phyloP scores from a whole-genome alignment of 2,329 filamentous ascomycete genomes.

The Thelonectria blattea region DNA sequence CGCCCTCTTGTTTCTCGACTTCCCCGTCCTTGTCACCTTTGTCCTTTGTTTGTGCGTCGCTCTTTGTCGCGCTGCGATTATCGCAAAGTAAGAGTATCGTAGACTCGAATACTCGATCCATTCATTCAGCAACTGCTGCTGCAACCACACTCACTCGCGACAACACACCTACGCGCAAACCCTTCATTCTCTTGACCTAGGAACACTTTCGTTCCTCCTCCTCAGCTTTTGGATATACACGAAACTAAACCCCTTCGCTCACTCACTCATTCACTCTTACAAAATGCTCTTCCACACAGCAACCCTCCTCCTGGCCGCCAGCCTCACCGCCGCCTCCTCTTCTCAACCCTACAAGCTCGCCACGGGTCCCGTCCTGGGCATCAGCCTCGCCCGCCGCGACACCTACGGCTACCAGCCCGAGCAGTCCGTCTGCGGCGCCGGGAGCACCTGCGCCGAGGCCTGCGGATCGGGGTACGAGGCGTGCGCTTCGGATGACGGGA shows the following conservation, averaged over 20 bases:
- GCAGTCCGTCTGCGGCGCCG: constrained; percentile 54
- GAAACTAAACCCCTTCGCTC: not conserved
- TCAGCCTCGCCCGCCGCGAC: constrained; percentile 53
- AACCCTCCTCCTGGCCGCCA: constrained; percentile 45
- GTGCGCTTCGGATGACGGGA: constrained; percentile 55
- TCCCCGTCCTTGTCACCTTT: not conserved
- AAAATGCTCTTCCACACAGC: constrained; percentile 46
- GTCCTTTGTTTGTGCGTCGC: constrained; percentile 10
- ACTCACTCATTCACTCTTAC: constrained; percentile 10
- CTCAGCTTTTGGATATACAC: no score
- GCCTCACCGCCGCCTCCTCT: constrained; percentile 38
- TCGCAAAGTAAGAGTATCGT: constrained; percentile 29
- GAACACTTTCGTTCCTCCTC: no score
- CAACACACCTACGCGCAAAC: constrained; percentile 1
- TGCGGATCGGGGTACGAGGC: constrained; percentile 58
- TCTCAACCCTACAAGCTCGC: constrained; percentile 47
- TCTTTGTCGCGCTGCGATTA: constrained; percentile 23
- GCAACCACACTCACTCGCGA: constrained; percentile 17
- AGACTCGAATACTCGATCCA: constrained; percentile 32
- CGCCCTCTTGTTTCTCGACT: constrained; percentile 3
- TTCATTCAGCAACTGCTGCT: constrained; percentile 32
- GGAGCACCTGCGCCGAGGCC: constrained; percentile 60
- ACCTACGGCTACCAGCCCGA: constrained; percentile 57
- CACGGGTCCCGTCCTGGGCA: constrained; percentile 44
- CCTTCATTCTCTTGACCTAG: not conserved